Conservation (phyloP, 1,284 basidiomycete genomes). For the Austropuccinia psidii region DNA sequence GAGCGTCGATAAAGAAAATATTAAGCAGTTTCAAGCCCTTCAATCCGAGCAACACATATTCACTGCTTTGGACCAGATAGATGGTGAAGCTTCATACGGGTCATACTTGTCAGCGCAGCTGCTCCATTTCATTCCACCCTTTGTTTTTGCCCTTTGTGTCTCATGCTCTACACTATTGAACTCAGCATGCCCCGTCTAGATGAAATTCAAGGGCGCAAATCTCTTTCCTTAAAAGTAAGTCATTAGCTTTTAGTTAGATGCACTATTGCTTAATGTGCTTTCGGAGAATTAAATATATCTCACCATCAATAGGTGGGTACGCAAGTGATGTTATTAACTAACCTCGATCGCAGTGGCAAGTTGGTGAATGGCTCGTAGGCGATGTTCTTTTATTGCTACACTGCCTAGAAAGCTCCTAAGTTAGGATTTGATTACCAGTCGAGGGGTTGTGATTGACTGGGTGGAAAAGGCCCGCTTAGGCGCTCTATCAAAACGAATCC, state of each 20-base stretch:
- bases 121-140: background rate
- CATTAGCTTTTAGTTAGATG: background rate
- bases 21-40: constrained; percentile 38
- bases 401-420: background rate
- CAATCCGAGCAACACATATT: constrained; percentile 35
- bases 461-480: constrained; percentile 18
- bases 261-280: background rate
- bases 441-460: constrained; percentile 43
- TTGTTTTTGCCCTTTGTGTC: no score
- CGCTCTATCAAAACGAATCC: background rate
- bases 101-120: constrained; percentile 7
- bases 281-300: background rate
- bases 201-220: constrained; percentile 36
- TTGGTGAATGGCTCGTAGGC: constrained; percentile 32
- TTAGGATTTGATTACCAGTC: constrained; percentile 39
- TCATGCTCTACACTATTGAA: background rate
- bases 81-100: constrained; percentile 19
- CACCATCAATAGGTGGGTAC: constrained; percentile 36
- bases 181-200: constrained; percentile 38
- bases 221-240: constrained; percentile 38
- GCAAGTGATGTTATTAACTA: constrained; percentile 41
- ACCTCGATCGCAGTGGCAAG: constrained; percentile 39
- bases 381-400: background rate
- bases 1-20: constrained; percentile 40
- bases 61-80: constrained; percentile 36